Evolutionary conservation across 2,329 filamentous ascomycete genomes (phyloP).

Genomic region (Rhynchosporium agropyri): DNA sequence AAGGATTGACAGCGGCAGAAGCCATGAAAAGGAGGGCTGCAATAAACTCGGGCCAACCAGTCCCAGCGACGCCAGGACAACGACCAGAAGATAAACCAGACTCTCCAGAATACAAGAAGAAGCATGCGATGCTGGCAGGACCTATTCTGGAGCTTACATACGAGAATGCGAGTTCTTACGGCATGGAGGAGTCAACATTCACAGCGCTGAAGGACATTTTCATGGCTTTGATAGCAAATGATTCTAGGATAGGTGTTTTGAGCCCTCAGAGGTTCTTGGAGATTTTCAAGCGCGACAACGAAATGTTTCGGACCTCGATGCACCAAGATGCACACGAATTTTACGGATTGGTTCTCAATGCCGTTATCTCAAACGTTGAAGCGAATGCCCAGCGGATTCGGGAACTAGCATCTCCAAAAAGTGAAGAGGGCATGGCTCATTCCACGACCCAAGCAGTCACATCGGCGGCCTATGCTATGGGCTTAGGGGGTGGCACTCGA

Average conservation of each 20-base stretch:
- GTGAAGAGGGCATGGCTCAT: slow-evolving; percentile 51
- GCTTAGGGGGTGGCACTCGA: slow-evolving; percentile 46
- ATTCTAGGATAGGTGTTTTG: slow-evolving; percentile 82
- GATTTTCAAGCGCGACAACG: slow-evolving; percentile 90
- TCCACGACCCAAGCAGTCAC: slow-evolving; percentile 53
- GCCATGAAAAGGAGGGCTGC: slow-evolving; percentile 59
- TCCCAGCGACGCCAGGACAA: slow-evolving; percentile 51
- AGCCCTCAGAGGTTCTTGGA: slow-evolving; percentile 93
- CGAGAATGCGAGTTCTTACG: slow-evolving; percentile 78
- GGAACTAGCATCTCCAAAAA: slow-evolving; percentile 49
- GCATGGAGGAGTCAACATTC: slow-evolving; percentile 94
- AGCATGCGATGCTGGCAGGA: slow-evolving; percentile 84
- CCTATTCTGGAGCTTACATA: slow-evolving; percentile 84
- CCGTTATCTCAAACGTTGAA: slow-evolving; percentile 93
- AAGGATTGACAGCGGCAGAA: slow-evolving; percentile 57
- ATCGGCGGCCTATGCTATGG: slow-evolving; percentile 46
- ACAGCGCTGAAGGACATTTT: slow-evolving; percentile 97
- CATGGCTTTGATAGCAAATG: slow-evolving; percentile 80
- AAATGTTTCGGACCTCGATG: slow-evolving; percentile 96
- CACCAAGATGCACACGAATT: slow-evolving; percentile 99
- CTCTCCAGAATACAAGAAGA: slow-evolving; percentile 97
- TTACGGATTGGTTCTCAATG: slow-evolving; percentile 90
- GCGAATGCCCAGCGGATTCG: slow-evolving; percentile 72
- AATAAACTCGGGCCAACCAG: slow-evolving; percentile 56
- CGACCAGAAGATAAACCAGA: slow-evolving; percentile 91